Base-by-base conservation (phyloP, 2,329 filamentous ascomycete species). In the Pestalotiopsis sp. region DNA sequence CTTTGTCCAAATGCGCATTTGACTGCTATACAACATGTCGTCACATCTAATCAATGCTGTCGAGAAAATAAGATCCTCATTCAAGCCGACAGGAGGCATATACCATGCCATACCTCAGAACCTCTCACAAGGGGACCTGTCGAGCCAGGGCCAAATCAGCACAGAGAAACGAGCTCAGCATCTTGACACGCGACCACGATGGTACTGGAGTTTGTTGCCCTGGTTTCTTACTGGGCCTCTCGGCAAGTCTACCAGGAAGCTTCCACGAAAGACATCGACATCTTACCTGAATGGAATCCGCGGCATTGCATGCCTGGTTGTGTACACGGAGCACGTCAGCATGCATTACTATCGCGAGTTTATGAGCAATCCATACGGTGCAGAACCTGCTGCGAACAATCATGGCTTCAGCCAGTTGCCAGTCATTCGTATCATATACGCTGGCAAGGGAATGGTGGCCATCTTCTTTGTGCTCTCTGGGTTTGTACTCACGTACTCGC, bases 391-490 rank as follows among this genome's bases (percentile, higher is more conserved):
- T 12, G 56, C 11, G 1, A 17, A n/a, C 2, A 61, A 61, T 36
- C 23, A 27, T 17, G 36, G n/a, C 27, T 41, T 61, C n/a, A 45
- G 20, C n/a, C 56, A 66, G 31, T n/a, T 60, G 20, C 65, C 65
- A n/a, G 12, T 66, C 13, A 23, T 66, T 27, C 56, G 65, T 13
- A 23, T 66, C 14, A 27, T 66, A 17, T 52, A 45, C 13, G 31
- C 65, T n/a, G 65, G 65, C 27, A 60, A 49, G 4, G 65, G 27
- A 20, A 66, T 66, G 65, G 65, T 66, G 23, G n/a, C 17, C 17
- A 31, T 66, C n/a, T 66, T 66, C 20, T 66, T 66, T n/a, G 65
- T 66, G 14, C 65, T 66, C 12, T 66, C 65, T 2, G 65, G 65
- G 2, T 66, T 60, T 36, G 65, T 61, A 9, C 57, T 66, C 3